phyloP scores from a whole-genome alignment of 208 protist species.

The Acanthamoeba healyi region DNA sequence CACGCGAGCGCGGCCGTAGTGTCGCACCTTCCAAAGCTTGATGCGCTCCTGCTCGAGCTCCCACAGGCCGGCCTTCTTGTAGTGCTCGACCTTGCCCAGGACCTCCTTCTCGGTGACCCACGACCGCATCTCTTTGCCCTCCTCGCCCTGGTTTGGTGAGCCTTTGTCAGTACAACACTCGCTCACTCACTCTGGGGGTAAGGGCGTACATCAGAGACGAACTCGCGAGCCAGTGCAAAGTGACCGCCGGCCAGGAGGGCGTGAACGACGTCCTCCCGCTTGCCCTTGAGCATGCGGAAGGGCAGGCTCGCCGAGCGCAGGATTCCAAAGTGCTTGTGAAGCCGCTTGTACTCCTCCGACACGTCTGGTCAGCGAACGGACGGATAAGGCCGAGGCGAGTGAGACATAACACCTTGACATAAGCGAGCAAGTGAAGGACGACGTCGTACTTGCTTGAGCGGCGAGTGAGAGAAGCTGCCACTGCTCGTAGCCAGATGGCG shows the following conservation, averaged over 20 bases:
- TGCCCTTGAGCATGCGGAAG: constrained; percentile 16
- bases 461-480: constrained; percentile 38
- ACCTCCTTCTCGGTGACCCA: constrained; percentile 28
- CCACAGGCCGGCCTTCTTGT: constrained; percentile 11
- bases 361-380: neutral
- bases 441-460: constrained; percentile 38
- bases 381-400: too few relatives aligned
- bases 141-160: neutral
- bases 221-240: constrained; percentile 1
- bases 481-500: constrained; percentile 19
- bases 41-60: constrained; percentile 10
- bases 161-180: too few relatives aligned
- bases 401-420: too few relatives aligned
- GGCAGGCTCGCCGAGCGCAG: constrained; percentile 23
- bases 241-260: constrained; percentile 19
- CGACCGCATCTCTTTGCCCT: constrained; percentile 38
- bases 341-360: constrained; percentile 52
- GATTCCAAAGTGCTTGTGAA: constrained; percentile 27
- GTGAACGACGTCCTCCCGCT: neutral
- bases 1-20: neutral
- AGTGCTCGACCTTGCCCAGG: constrained; percentile 26
- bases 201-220: constrained; percentile 20
- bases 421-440: neutral
- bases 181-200: too few relatives aligned
- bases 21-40: constrained; percentile 22